These are phyloP conservation scores for Camelina laxa DNA, from an alignment of 345 rosid species.

Conservation along the genomic window DNA sequence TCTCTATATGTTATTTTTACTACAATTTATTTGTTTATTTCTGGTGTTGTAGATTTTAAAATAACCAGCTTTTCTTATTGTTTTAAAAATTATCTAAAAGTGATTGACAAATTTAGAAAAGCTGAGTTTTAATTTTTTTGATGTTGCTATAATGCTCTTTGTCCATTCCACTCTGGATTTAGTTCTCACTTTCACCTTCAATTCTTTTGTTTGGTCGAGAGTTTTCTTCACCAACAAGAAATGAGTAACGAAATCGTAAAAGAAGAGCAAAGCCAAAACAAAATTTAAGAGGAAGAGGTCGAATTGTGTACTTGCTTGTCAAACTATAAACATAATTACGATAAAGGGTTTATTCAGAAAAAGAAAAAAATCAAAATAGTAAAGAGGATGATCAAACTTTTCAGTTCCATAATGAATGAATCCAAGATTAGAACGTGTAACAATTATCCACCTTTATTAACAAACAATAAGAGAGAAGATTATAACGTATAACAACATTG, in stretches of 20 bases:
- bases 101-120: conserved; percentile 25
- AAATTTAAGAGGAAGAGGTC: background rate
- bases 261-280: background rate
- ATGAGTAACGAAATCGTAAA: background rate
- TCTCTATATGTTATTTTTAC: conserved; percentile 22
- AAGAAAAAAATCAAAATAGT: background rate
- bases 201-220: conserved; percentile 15
- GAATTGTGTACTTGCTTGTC: background rate
- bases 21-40: conserved; percentile 17
- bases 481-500: conserved; percentile 14
- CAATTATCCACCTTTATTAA: background rate
- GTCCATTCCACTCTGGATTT: conserved; percentile 23
- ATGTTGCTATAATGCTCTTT: conserved; percentile 15
- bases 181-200: background rate
- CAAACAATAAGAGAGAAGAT: background rate
- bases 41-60: conserved; percentile 32
- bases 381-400: conserved; percentile 9
- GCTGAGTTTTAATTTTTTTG: background rate
- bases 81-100: background rate
- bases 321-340: background rate
- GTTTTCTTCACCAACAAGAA: conserved; percentile 12
- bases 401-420: conserved; percentile 2
- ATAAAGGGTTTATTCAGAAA: background rate
- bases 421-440: background rate
- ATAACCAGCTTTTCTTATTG: background rate